Base-by-base conservation (phyloP, 768 basidiomycete genomes). In the Xerocomellus chrysenteron region DNA sequence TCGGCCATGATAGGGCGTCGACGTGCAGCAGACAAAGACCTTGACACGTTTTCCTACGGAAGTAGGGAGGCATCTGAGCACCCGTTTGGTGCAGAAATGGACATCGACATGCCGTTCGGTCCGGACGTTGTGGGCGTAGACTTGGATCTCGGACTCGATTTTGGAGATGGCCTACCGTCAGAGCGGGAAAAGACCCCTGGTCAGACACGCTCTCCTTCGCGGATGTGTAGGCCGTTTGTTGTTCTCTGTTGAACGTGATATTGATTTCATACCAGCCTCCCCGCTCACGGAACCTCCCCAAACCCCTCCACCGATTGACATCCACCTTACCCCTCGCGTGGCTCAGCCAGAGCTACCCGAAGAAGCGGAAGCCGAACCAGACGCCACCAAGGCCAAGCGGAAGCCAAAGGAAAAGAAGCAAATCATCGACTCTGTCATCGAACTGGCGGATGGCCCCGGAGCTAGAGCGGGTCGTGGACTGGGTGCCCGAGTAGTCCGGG, bases 391-490 rank as follows among this genome's bases (percentile, higher is more conserved):
- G 56, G 68, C 65, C 65, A 76, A 81, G 75, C 76, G 81, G 63
- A 82, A 86, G 71, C 61, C 68, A 71, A 85, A 82, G 61, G 86
- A 88, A 66, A 92, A 87, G 79, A 95, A 89, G 72, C 88, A 91
- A 61, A 91, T 94, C 44, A 89, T 96, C 53, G 95, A 98, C 70
- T 81, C 83, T n/a, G 83, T 92, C 43, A 94, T 90, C 8, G 94
- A 98, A 71, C 81, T 94, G 43, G 79, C 81, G 42, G 84, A 85
- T 55, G 84, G 85, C 3, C 82, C 80, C 26, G 81, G 83, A 26
- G 75, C 76, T 7, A 76, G 78, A 57, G 70, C 77, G 49, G 81
- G 84, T 41, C 82, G 87, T 45, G 80, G 84, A n/a, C 69, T 85
- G 24, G 83, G 82, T 24, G 78, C 79, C 32, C 83, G 81, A 41